These are phyloP conservation scores for Suillus paluster DNA, from an alignment of 768 basidiomycete species.

Conservation along the genomic window DNA sequence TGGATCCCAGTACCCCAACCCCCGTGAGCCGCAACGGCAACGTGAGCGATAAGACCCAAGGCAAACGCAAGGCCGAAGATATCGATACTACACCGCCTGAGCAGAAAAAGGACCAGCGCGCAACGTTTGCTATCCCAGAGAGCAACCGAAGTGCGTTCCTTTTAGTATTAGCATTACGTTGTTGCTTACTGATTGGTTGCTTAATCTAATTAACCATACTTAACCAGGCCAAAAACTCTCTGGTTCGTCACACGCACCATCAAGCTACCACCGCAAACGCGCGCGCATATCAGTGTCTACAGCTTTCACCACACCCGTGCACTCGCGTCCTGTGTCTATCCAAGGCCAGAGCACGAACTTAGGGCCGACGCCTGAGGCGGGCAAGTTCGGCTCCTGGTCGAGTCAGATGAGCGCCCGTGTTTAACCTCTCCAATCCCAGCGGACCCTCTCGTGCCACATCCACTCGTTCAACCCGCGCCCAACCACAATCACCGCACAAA, in stretches of 20 bases:
- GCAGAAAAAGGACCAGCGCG: slow-evolving; percentile 53
- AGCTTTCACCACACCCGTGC: slow-evolving; percentile 36
- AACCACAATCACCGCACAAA: no score
- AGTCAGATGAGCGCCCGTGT: slow-evolving; percentile 37
- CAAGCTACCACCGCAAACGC: slow-evolving; percentile 75
- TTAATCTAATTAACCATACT: slow-evolving; percentile 29
- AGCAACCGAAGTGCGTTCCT: slow-evolving; percentile 60
- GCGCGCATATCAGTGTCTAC: slow-evolving; percentile 56
- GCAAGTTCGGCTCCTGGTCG: slow-evolving; percentile 37
- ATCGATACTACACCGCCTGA: slow-evolving; percentile 73
- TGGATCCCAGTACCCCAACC: slow-evolving; percentile 37
- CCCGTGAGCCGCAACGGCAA: slow-evolving; percentile 37
- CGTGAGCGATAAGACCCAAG: slow-evolving; percentile 45
- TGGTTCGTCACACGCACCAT: slow-evolving; percentile 63
- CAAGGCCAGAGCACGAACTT: slow-evolving; percentile 11
- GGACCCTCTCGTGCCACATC: slow-evolving; percentile 44
- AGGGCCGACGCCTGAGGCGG: slow-evolving; percentile 26
- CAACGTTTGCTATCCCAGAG: slow-evolving; percentile 63
- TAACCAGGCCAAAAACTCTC: slow-evolving; percentile 64
- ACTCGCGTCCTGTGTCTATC: slow-evolving; percentile 34
- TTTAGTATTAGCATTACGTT: slow-evolving; percentile 27
- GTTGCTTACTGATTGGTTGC: slow-evolving; percentile 27
- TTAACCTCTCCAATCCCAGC: slow-evolving; percentile 29
- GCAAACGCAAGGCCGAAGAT: slow-evolving; percentile 78
- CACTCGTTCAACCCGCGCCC: slow-evolving; percentile 36